phyloP scores from a whole-genome alignment of 345 rosid species.

The Eucalyptus paniculata region DNA sequence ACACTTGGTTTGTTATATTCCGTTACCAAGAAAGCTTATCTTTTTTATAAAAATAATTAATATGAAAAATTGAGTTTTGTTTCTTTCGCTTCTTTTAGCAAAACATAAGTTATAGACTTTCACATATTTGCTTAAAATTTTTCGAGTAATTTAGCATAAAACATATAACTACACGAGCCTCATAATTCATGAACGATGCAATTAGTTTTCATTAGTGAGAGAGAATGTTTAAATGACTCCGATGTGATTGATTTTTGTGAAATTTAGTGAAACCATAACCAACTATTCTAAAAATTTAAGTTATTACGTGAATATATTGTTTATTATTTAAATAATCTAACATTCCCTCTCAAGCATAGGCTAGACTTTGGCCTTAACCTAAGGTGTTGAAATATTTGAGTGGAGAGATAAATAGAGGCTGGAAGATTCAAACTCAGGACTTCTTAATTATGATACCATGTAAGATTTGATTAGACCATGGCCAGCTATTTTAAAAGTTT shows the following conservation, averaged over 20 bases:
- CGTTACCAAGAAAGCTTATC: not conserved
- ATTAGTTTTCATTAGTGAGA: not conserved
- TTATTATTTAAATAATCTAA: no score
- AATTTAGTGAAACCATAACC: no score
- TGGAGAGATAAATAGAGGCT: no score
- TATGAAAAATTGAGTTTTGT: not conserved
- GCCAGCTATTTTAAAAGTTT: fast-evolving
- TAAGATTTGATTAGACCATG: no score
- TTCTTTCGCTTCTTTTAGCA: not conserved
- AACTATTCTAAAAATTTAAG: no score
- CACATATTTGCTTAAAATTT: not conserved
- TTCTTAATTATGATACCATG: fast-evolving
- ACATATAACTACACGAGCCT: not conserved
- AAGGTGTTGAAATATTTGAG: no score
- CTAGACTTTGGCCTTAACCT: no score
- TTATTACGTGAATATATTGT: no score
- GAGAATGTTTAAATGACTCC: not conserved
- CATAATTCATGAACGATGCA: not conserved
- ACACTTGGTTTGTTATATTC: not conserved
- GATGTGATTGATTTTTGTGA: not conserved
- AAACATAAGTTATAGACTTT: not conserved
- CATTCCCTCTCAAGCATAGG: no score
- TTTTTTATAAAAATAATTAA: no score
- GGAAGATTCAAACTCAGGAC: no score
- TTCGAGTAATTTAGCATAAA: not conserved